phyloP scores from a whole-genome alignment of 2,329 filamentous ascomycete genomes.

The Xylariaceae sp. region DNA sequence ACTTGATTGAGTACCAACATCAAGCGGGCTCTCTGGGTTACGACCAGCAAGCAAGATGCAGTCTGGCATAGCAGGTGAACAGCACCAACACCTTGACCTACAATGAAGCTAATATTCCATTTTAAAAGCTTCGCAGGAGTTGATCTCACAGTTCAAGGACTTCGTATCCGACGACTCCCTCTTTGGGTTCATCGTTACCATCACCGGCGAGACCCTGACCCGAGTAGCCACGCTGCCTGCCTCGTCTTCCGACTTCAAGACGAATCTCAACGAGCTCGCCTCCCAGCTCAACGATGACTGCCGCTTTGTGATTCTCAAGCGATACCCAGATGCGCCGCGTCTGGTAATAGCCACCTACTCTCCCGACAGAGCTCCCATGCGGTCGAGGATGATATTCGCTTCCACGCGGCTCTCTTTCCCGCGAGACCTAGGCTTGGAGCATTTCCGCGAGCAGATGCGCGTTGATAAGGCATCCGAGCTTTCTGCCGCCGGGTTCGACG shows the following conservation, averaged over 20 bases:
- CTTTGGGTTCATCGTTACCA: conserved; percentile 69
- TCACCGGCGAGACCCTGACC: conserved; percentile 63
- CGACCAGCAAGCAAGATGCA: conserved; percentile 53
- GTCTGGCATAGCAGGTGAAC: conserved; percentile 70
- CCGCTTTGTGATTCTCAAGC: conserved; percentile 71
- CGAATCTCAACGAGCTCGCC: conserved; percentile 60
- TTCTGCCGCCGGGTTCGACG: conserved; percentile 64
- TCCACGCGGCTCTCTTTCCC: conserved; percentile 71
- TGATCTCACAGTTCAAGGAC: conserved; percentile 67
- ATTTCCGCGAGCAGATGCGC: conserved; percentile 74
- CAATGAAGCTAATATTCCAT: not conserved
- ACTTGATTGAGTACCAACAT: too few species aligned
- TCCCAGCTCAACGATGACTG: conserved; percentile 64
- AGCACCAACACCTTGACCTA: not conserved
- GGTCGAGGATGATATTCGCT: conserved; percentile 84
- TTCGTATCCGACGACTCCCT: conserved; percentile 59
- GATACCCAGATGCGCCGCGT: conserved; percentile 52
- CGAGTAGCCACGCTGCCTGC: conserved; percentile 55
- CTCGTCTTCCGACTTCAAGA: conserved; percentile 53
- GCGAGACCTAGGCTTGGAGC: conserved; percentile 72
- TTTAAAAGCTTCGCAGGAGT: conserved; percentile 66
- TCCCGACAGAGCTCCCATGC: conserved; percentile 72
- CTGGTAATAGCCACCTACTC: conserved; percentile 75
- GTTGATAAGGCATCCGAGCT: conserved; percentile 67
- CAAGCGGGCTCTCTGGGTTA: too few species aligned